A percentile compares a stretch with the other conserved stretches of the same genome.
phyloP scores from a whole-genome alignment of 2,329 filamentous ascomycete genomes.

The Orbilia javanica region DNA sequence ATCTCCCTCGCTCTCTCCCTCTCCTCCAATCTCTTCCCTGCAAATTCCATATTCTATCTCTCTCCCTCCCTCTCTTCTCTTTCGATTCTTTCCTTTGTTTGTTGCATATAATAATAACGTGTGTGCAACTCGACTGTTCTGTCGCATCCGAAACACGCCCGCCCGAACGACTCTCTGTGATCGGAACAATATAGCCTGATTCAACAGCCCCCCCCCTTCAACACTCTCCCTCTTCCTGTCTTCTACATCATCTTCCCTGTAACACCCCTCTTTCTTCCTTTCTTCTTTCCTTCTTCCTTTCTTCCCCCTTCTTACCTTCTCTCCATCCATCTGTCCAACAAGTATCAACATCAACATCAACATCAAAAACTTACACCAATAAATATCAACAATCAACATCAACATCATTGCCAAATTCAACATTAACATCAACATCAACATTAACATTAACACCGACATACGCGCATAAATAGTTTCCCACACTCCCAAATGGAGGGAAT shows the following conservation, averaged over 20 bases:
- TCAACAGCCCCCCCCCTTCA: not conserved
- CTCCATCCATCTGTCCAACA: not conserved
- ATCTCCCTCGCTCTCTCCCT: too few relatives aligned
- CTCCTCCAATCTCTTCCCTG: not conserved
- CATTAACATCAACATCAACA: not conserved
- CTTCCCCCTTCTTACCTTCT: not conserved
- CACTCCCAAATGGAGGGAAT: constrained; percentile 39
- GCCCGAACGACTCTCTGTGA: not conserved
- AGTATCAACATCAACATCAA: not conserved
- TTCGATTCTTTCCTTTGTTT: not conserved
- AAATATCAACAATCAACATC: not conserved
- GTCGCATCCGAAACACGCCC: not conserved
- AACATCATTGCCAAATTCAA: not conserved
- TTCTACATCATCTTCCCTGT: not conserved
- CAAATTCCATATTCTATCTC: too few relatives aligned
- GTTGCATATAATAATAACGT: not conserved
- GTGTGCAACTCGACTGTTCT: not conserved
- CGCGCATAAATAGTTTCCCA: not conserved
- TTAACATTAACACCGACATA: not conserved
- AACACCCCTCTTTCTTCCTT: not conserved
- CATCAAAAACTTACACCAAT: too few relatives aligned
- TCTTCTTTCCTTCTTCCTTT: not conserved
- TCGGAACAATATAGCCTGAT: constrained; percentile 25
- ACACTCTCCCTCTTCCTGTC: not conserved
- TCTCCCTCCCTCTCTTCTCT: not conserved